Evolutionary conservation across 495 filamentous ascomycete species (phyloP).

Genomic region (Pseudomonodictys pantanalensis): DNA sequence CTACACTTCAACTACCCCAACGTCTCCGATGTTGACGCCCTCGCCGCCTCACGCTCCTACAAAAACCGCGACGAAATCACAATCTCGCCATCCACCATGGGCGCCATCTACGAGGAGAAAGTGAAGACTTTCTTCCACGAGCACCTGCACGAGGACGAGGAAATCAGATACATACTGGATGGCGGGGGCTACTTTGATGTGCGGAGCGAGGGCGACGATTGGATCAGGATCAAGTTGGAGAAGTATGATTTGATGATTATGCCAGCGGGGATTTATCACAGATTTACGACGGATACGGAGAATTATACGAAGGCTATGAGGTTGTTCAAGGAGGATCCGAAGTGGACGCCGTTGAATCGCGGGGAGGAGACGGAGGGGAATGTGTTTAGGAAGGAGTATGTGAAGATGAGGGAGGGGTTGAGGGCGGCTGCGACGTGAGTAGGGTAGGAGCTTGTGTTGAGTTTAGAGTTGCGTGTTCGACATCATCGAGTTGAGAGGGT

Average conservation of each 20-base stretch:
- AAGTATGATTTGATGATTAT: constrained; percentile 78
- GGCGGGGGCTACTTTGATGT: constrained; percentile 94
- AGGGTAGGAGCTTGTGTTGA: too few species aligned
- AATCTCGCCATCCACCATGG: constrained; percentile 86
- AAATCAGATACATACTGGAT: constrained; percentile 94
- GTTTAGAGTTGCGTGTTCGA: too few species aligned
- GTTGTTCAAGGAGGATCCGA: constrained; percentile 97
- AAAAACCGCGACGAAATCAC: constrained; percentile 92
- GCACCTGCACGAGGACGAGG: constrained; percentile 97
- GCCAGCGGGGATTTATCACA: constrained; percentile 95
- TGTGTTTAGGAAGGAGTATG: constrained; percentile 70
- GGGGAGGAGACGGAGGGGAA: constrained; percentile 75
- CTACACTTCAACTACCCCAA: constrained; percentile 67
- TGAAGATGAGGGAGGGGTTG: constrained; percentile 43
- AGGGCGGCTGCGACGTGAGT: background rate
- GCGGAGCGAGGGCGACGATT: constrained; percentile 67
- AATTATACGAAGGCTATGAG: constrained; percentile 96
- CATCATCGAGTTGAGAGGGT: too few species aligned
- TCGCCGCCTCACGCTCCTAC: constrained; percentile 76
- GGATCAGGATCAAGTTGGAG: constrained; percentile 78
- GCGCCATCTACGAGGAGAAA: constrained; percentile 81
- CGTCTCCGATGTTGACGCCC: constrained; percentile 61
- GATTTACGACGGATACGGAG: constrained; percentile 87
- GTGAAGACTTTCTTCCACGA: constrained; percentile 91
- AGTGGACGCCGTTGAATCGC: constrained; percentile 94